These are phyloP conservation scores for Coemansia sp. DNA, from an alignment of 192 early-diverging fungal genomes.

Conservation along the genomic window DNA sequence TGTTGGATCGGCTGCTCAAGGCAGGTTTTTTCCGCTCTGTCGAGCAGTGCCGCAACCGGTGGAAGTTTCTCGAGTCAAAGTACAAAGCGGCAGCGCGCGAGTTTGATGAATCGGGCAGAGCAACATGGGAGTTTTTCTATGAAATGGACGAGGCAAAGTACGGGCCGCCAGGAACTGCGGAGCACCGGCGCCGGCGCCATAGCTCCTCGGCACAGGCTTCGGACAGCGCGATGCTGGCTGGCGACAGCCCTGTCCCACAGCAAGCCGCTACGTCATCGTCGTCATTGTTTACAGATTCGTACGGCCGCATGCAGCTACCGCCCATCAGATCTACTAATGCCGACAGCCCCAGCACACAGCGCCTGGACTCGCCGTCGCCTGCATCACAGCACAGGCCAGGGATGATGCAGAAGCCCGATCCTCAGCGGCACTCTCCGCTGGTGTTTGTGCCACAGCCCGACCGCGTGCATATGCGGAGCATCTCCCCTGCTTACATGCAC, in stretches of 20 bases:
- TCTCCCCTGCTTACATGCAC: slow-evolving; percentile 10
- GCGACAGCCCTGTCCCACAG: neutral
- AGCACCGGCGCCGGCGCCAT: neutral
- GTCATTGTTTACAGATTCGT: slow-evolving; percentile 30
- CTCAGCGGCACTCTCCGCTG: slow-evolving; percentile 4
- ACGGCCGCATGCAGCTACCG: slow-evolving; percentile 40
- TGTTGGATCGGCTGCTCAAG: slow-evolving; percentile 42
- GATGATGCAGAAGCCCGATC: neutral
- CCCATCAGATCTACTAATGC: slow-evolving; percentile 24
- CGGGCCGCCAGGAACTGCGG: slow-evolving; percentile 7
- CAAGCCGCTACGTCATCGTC: neutral
- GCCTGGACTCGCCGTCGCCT: neutral
- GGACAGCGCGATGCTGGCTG: neutral
- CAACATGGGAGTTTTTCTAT: slow-evolving; percentile 50
- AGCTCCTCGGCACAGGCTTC: slow-evolving; percentile 7
- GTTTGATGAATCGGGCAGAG: slow-evolving; percentile 14
- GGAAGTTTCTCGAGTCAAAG: slow-evolving; percentile 55
- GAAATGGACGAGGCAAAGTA: slow-evolving; percentile 48
- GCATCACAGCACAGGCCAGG: neutral
- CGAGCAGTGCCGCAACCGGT: slow-evolving; percentile 53
- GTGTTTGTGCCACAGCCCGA: slow-evolving; percentile 4
- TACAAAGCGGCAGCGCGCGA: slow-evolving; percentile 37
- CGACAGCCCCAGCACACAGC: neutral
- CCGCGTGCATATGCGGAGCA: neutral
- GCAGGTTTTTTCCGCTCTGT: slow-evolving; percentile 52